These are phyloP conservation scores for Xylaria intraflava DNA, from an alignment of 495 filamentous ascomycete genomes.

Conservation along the genomic window DNA sequence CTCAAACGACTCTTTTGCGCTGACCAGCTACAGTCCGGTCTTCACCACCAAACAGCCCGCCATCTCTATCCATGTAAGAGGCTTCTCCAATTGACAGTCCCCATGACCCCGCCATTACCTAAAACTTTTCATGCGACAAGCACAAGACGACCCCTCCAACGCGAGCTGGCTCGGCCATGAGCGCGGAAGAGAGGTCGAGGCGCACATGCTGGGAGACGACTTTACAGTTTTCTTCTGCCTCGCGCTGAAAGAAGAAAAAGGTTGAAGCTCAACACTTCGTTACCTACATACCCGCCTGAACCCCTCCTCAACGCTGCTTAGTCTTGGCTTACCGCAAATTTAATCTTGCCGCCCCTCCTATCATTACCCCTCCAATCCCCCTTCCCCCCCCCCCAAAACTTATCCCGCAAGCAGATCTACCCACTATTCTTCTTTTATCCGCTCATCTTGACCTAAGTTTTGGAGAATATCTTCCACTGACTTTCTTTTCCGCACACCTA, in stretches of 20 bases:
- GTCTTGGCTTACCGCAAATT: neutral
- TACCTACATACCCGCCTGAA: neutral
- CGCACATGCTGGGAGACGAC: neutral
- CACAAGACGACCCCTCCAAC: constrained; percentile 5
- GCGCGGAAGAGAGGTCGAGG: neutral
- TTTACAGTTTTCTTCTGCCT: neutral
- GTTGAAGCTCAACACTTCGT: constrained; percentile 2
- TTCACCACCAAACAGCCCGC: neutral
- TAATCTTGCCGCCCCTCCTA: neutral
- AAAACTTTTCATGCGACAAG: constrained; percentile 8
- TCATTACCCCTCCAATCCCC: too few relatives aligned
- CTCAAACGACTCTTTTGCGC: neutral
- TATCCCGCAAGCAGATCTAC: neutral
- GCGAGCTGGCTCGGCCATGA: neutral
- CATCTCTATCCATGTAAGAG: constrained; percentile 9
- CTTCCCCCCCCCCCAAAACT: neutral
- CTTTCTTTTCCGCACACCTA: constrained; percentile 7
- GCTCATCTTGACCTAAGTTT: neutral
- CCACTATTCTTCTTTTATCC: neutral
- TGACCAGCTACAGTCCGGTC: neutral
- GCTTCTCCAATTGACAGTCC: neutral
- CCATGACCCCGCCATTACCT: constrained; percentile 11
- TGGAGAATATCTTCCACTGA: neutral
- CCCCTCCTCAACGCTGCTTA: constrained; percentile 1
- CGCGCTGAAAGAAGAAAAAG: neutral